Conservation (phyloP, 345 rosid species). For the Xanthoceras sorbifolium region DNA sequence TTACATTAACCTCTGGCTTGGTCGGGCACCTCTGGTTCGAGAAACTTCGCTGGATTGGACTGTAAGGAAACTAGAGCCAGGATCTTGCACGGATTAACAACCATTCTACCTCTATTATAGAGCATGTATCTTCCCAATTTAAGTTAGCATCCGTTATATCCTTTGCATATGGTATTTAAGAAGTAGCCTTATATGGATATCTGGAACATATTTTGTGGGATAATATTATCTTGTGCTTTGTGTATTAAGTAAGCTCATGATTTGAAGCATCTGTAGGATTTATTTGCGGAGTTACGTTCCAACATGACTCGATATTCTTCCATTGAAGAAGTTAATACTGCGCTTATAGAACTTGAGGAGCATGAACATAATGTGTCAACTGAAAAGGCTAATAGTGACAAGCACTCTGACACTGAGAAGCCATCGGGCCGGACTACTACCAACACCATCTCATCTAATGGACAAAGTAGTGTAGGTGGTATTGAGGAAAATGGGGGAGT, state of each 20-base stretch:
- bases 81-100: too few species aligned
- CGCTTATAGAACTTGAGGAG: slow-evolving; percentile 79
- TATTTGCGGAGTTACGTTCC: slow-evolving; percentile 88
- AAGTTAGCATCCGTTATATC: too few species aligned
- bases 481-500: slow-evolving; percentile 71
- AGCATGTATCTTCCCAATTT: too few species aligned
- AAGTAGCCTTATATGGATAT: too few species aligned
- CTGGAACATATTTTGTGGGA: too few species aligned
- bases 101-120: too few species aligned
- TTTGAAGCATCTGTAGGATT: slow-evolving; percentile 60
- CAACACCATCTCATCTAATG: slow-evolving; percentile 47
- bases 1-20: too few species aligned
- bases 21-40: too few species aligned
- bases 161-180: too few species aligned
- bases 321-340: slow-evolving; percentile 81
- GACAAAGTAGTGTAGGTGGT: slow-evolving; percentile 45
- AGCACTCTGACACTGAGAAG: slow-evolving; percentile 68
- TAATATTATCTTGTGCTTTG: not conserved
- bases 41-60: too few species aligned
- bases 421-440: slow-evolving; percentile 44
- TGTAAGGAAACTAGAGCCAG: too few species aligned
- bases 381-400: slow-evolving; percentile 63
- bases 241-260: slow-evolving; percentile 22
- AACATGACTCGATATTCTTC: slow-evolving; percentile 76
- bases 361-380: slow-evolving; percentile 57